Evolutionary conservation across 345 rosid genomes (phyloP).

Genomic region (Populus nigra): DNA sequence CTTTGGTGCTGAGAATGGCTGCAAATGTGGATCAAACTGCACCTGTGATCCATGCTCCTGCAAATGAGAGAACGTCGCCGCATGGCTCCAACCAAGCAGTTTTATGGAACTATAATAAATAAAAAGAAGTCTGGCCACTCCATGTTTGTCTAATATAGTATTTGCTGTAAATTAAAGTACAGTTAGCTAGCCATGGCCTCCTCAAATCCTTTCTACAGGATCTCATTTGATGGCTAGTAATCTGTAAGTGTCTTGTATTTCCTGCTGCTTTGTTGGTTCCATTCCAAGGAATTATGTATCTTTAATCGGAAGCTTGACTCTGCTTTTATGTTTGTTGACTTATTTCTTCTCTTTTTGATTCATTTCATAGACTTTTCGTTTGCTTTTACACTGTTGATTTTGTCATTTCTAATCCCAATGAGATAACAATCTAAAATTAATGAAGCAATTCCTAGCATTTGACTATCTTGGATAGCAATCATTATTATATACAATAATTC

Average conservation of each 20-base stretch:
- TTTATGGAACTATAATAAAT: neutral
- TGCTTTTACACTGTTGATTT: too few relatives aligned
- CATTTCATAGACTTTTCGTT: neutral
- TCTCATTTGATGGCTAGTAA: neutral
- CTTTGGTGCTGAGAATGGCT: conserved; percentile 41
- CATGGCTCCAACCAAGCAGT: neutral
- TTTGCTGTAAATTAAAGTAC: neutral
- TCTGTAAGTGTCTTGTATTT: neutral
- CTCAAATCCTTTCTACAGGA: neutral
- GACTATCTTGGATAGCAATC: too few relatives aligned
- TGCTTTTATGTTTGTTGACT: neutral
- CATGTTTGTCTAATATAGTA: neutral
- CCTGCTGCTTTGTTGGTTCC: neutral
- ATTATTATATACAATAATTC: too few relatives aligned
- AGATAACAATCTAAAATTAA: too few relatives aligned
- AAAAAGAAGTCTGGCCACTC: neutral
- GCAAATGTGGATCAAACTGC: conserved; percentile 80
- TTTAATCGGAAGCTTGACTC: neutral
- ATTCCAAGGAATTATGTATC: neutral
- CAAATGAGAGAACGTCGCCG: conserved; percentile 10
- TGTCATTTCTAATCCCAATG: too few relatives aligned
- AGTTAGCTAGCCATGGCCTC: neutral
- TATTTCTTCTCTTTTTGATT: neutral
- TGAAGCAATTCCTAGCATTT: too few relatives aligned
- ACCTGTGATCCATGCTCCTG: conserved; percentile 53